Evolutionary conservation across 352 stramenopile genomes (phyloP), one percentile per base, ranked within the genome.

Genomic region (Hyaloperonospora arabidopsidis): DNA sequence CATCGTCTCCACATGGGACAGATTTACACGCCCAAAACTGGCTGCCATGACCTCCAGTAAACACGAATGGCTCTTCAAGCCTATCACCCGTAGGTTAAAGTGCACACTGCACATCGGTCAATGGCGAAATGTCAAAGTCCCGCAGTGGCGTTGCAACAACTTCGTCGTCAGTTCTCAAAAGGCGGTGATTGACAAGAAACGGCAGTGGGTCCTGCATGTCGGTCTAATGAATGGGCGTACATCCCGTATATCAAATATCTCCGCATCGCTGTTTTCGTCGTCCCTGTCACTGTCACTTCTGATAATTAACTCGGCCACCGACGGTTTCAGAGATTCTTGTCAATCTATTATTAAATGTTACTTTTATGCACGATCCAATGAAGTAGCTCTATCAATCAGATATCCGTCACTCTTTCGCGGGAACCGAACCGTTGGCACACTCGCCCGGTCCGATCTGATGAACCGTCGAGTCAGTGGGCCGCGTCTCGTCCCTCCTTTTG

Each of bases 381-480:
- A 8, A 61, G 50, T 43, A 35, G 59, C 43, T 59, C 52, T 54
- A 21, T 56, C 36, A 23, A 8, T 36, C 25, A 11, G 5, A 49
- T 36, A 8, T 8, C 25, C 25, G 54, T 60, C 60, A 67, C 17
- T 60, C 32, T 11, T 17, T 3, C 18, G 41, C 38, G 49, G 39
- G 49, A 67, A 67, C 62, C 57, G 62, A 53, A 67, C 63, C 63
- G 56, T 52, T 5, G 22, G 25, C 4, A 10, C 4, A 32, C 8
- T 4, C 25, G 8, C 15, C 14, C 51, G 44, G 57, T 58, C 41
- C 45, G 19, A 19, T 3, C 4, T 32, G n/a, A n/a, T 55, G 43
- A 67, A 70, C 63, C 63, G 63, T 68, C 50, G 44, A 68, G 63
- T 41, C 54, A 70, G 63, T 67, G 52, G 57, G 25, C 28, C 18